These are phyloP conservation scores for Daldinia concentrica DNA, from an alignment of 495 filamentous ascomycete species.

Conservation along the genomic window DNA sequence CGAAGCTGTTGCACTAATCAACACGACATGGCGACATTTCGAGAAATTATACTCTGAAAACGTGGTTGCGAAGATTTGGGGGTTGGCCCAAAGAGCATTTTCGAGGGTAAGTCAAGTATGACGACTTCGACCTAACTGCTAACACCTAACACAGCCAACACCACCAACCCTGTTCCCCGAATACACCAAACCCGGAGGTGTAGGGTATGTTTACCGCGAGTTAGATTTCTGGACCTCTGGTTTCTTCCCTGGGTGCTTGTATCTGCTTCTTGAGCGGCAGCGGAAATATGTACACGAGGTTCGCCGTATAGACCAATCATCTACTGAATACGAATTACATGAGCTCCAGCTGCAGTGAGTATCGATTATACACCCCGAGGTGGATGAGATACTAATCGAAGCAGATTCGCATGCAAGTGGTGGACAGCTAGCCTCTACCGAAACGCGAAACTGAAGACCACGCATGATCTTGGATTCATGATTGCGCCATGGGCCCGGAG, in stretches of 20 bases:
- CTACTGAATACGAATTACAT: not conserved
- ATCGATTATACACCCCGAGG: not conserved
- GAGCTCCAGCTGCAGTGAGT: not conserved
- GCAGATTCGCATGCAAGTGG: not conserved
- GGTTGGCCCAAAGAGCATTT: not conserved
- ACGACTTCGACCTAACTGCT: not conserved
- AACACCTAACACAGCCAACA: not conserved
- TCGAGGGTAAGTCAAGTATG: not conserved
- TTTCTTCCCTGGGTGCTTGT: slow-evolving; percentile 55
- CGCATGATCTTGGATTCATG: not conserved
- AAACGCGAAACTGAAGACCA: not conserved
- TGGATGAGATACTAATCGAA: not conserved
- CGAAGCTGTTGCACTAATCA: not conserved
- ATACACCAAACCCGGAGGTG: slow-evolving; percentile 20
- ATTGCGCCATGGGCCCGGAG: not conserved
- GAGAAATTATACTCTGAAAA: not conserved
- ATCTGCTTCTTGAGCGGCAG: slow-evolving; percentile 48
- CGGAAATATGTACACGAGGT: slow-evolving; percentile 13
- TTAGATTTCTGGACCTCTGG: slow-evolving; percentile 57
- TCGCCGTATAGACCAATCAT: not conserved
- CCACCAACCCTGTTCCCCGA: not conserved
- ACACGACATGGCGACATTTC: not conserved
- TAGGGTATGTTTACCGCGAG: slow-evolving; percentile 48
- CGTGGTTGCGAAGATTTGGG: not conserved
- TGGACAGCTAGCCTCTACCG: not conserved